Evolutionary conservation across 2,329 filamentous ascomycete genomes (phyloP).

Genomic region (Raffaelea deltoideospora): DNA sequence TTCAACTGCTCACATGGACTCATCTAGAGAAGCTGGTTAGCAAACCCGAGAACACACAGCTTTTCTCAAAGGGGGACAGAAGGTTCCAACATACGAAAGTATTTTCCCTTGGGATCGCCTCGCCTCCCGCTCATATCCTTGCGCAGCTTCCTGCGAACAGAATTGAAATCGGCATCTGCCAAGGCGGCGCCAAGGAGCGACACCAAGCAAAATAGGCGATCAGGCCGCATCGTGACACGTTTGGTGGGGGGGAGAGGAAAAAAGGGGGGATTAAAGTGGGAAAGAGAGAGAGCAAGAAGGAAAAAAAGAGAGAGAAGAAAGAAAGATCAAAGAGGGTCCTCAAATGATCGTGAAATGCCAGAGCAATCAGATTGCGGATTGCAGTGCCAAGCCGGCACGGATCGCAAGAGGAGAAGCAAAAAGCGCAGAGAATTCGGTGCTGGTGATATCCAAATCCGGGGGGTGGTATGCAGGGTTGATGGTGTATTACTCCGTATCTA

Average conservation of each 20-base stretch:
- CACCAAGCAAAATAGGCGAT: conserved; percentile 3
- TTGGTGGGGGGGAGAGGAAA: not conserved
- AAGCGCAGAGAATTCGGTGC: too few species aligned
- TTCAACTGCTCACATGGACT: conserved; percentile 11
- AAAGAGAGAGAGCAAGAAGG: not conserved
- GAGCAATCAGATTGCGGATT: too few species aligned
- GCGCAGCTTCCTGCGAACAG: conserved; percentile 12
- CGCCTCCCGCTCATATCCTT: conserved; percentile 10
- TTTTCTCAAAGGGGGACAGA: too few species aligned
- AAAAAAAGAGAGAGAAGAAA: not conserved
- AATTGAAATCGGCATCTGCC: conserved; percentile 9
- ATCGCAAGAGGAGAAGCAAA: too few species aligned
- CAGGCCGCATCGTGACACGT: conserved; percentile 7
- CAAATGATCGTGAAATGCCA: too few species aligned
- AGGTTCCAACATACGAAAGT: conserved; percentile 16
- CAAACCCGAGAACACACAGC: too few species aligned
- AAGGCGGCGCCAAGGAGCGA: conserved; percentile 6
- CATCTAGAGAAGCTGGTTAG: too few species aligned
- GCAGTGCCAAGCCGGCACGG: too few species aligned
- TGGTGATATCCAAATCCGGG: not conserved
- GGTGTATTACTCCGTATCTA: too few species aligned
- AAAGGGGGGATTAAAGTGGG: not conserved
- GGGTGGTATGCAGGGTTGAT: too few species aligned
- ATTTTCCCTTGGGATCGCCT: conserved; percentile 13
- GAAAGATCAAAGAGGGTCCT: too few species aligned